Base-by-base conservation (phyloP, 371 early-diverging fungal genomes). In the Coemansia sp. region DNA sequence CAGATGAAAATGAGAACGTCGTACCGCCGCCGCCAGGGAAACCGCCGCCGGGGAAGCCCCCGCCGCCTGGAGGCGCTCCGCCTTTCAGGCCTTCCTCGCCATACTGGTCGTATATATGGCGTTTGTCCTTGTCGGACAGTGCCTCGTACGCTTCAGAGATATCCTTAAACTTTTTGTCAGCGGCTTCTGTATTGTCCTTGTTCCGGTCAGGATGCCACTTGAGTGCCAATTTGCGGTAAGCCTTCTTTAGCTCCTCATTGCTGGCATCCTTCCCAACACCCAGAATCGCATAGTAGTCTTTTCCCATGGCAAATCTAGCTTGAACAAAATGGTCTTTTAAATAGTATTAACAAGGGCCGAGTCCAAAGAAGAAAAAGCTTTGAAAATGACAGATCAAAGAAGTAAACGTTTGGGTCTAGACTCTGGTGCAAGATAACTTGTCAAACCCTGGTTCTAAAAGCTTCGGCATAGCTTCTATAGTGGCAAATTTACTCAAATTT, bases 81-180 rank as follows among this genome's bases (percentile, higher is more conserved):
- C 67, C 71, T 62, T 81, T 81, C 26, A 95, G 85, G 6, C 94
- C 96, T 63, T 92, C 96, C 82, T 95, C 96, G 53, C 96, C 96
- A 71, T 82, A 94, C 73, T 90, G 90, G 72, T 94, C 95, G 81
- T 91, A 95, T 28, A 94, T 83, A 39, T 89, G 83, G 26, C 93
- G 88, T 78, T 93, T 93, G 67, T 93, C 81, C 74, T 88, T 88
- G 79, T 99, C 98, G 49, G 94, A 94, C 5, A 97, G 85, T 64
- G 95, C 91, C 82, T 97, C 96, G 83, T 95, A 94, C 44, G 99
- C 93, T 83, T 94, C 89, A 49, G 87, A 87, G 58, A 96, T 82
- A 78, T 92, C 92, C 82, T 90, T 88, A 83, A 91, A 93, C 68
- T 89, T 86, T 44, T 85, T 80, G 44, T 88, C 87, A 29, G 95